Conservation (phyloP, 179 eudicot species). For the Camellia oleifera region DNA sequence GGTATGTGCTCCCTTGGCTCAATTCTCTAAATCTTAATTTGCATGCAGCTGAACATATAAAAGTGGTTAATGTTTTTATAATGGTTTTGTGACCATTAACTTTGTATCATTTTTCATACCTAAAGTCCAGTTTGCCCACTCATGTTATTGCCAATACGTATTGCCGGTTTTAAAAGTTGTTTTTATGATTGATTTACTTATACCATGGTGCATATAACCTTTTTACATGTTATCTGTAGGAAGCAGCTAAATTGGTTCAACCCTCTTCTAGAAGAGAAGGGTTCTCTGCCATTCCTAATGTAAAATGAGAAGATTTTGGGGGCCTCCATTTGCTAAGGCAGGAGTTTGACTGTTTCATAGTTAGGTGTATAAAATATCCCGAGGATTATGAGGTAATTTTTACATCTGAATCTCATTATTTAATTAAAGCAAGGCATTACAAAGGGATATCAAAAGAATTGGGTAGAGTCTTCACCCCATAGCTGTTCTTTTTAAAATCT, state of each 20-base stretch:
- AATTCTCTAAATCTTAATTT: background rate
- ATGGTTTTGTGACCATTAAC: background rate
- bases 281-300: constrained; percentile 71
- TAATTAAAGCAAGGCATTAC: background rate
- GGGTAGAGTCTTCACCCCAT: background rate
- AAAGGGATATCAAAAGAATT: background rate
- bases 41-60: background rate
- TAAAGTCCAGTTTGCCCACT: background rate
- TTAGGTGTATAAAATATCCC: constrained; percentile 69
- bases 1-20: background rate
- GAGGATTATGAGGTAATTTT: constrained; percentile 56
- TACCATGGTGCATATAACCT: background rate
- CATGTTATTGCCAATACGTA: background rate
- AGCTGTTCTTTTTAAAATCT: background rate
- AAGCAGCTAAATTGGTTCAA: constrained; percentile 74
- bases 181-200: background rate
- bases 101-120: background rate
- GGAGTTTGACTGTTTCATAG: constrained; percentile 64
- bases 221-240: constrained; percentile 36
- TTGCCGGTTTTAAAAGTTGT: background rate
- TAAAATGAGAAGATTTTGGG: constrained; percentile 91
- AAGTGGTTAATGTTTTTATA: background rate
- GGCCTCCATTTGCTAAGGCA: constrained; percentile 63
- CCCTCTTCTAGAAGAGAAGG: constrained; percentile 97
- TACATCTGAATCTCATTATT: background rate